These are phyloP conservation scores for Diplodia intermedia DNA, from an alignment of 2,329 filamentous ascomycete genomes.

Conservation along the genomic window DNA sequence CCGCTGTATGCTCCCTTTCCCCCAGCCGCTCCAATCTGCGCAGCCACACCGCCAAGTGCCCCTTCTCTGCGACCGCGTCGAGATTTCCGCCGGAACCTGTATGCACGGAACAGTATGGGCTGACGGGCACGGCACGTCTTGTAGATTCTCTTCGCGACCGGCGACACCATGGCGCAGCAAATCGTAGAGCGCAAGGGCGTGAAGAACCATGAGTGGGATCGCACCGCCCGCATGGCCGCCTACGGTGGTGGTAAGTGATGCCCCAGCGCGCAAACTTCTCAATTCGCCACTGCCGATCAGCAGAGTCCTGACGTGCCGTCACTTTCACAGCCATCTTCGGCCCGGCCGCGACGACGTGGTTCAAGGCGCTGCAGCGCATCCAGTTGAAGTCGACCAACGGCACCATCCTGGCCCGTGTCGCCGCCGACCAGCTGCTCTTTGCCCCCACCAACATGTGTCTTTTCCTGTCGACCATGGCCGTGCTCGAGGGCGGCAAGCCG, in stretches of 20 bases:
- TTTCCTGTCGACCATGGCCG: conserved; percentile 85
- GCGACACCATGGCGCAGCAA: conserved; percentile 91
- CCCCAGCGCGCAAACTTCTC: conserved; percentile 42
- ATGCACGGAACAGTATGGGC: conserved; percentile 10
- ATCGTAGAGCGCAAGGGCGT: conserved; percentile 81
- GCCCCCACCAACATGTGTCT: conserved; percentile 81
- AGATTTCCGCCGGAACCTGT: conserved; percentile 11
- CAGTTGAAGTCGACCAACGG: conserved; percentile 67
- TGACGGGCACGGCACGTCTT: not conserved
- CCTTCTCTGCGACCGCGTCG: conserved; percentile 1
- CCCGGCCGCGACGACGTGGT: conserved; percentile 87
- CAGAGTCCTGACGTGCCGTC: conserved; percentile 33
- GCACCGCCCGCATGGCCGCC: conserved; percentile 78
- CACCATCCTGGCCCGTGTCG: conserved; percentile 79
- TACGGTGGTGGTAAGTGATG: conserved; percentile 72
- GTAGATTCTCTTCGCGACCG: conserved; percentile 85
- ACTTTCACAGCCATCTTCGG: conserved; percentile 73
- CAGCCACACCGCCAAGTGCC: not conserved
- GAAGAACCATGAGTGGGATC: conserved; percentile 72
- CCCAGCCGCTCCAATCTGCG: not conserved
- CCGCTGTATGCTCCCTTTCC: conserved; percentile 60
- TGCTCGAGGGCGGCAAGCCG: conserved; percentile 72
- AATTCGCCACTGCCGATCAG: conserved; percentile 14
- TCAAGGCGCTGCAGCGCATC: conserved; percentile 75
- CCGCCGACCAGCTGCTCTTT: conserved; percentile 79